Base-by-base conservation (phyloP, 768 basidiomycete genomes). In the Daedaleopsis sinensis region DNA sequence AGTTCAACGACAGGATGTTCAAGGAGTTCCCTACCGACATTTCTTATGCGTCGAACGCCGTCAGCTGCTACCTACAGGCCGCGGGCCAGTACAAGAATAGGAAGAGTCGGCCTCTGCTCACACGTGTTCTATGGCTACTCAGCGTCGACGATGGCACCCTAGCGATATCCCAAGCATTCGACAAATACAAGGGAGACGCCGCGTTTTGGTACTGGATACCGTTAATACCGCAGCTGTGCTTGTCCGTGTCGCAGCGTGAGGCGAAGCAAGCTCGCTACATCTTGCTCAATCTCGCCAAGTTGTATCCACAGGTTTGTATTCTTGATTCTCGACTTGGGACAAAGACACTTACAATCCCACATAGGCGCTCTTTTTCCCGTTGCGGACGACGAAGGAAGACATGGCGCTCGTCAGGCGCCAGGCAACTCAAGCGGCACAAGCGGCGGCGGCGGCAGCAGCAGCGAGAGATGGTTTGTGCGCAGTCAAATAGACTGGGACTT, bases 141-240 rank as follows among this genome's bases (percentile, higher is more conserved):
- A 94, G 93, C 70, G 80, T 98, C 18, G 97, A 99, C 70, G 96
- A 99, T 62, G 78, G 74, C 16, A 75, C 79, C 23, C 81, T 87
- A 61, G 85, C 85, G 1, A 87, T 92, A 57, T 88, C 90, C 23
- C 83, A 88, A 47, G 89, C 91, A 0, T 97, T 97, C 67, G 95
- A 98, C 71, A 90, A 88, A 23, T 97, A 97, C 77, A 96, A 96
- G 72, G 96, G 96, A 61, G 96, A 98, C 70, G 87, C 93, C 3
- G 94, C 94, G 13, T 91, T 91, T 65, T 99, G 97, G 97, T 98
- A 94, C 74, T 99, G 97, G 97, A 96, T 99, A 67, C 92, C 96
- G 1, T 79, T 98, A 58, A 94, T 97, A 48, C 97, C 97, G 4
- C 96, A 99, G 70, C 83, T 99, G 10, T 88, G 94, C 65, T 73